These are phyloP conservation scores for Stereocaulon alpinum DNA, from an alignment of 495 filamentous ascomycete genomes.

Conservation along the genomic window DNA sequence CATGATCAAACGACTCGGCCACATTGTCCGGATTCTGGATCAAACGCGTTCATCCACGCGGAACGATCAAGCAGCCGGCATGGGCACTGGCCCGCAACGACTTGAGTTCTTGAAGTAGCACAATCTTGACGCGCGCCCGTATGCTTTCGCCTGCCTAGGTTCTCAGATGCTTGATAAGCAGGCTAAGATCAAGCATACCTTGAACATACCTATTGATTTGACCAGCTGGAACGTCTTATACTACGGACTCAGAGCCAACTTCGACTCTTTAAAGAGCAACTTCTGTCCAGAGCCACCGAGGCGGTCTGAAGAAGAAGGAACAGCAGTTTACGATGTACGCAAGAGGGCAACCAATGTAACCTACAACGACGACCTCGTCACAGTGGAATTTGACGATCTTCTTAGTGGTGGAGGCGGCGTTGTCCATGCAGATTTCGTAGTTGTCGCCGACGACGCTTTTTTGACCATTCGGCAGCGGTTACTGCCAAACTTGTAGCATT, in stretches of 20 bases:
- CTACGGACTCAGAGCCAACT: slow-evolving; percentile 22
- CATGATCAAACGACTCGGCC: slow-evolving; percentile 26
- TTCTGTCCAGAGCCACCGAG: slow-evolving; percentile 16
- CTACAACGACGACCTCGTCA: not conserved
- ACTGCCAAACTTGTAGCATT: slow-evolving; percentile 9
- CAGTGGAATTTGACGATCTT: not conserved
- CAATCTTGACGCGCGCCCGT: slow-evolving; percentile 12
- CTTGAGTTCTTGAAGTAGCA: slow-evolving; percentile 18
- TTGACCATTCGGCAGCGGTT: slow-evolving; percentile 19
- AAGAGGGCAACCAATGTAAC: slow-evolving; percentile 12
- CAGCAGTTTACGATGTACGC: slow-evolving; percentile 3
- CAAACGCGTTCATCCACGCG: slow-evolving; percentile 15
- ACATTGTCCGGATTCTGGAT: slow-evolving; percentile 27
- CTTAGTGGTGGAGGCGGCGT: not conserved
- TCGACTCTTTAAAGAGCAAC: slow-evolving; percentile 20
- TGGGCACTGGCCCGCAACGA: slow-evolving; percentile 16
- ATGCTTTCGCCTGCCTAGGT: slow-evolving; percentile 9
- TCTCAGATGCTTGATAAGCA: slow-evolving; percentile 10
- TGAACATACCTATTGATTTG: slow-evolving; percentile 9
- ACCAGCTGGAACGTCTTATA: slow-evolving; percentile 27
- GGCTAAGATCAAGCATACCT: not conserved
- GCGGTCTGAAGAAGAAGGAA: not conserved
- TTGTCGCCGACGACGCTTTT: slow-evolving; percentile 23
- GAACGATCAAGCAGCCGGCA: slow-evolving; percentile 23
- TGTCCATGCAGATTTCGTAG: slow-evolving; percentile 19